Conservation (phyloP, 495 filamentous ascomycete genomes). For the Stereocaulon alpinum region DNA sequence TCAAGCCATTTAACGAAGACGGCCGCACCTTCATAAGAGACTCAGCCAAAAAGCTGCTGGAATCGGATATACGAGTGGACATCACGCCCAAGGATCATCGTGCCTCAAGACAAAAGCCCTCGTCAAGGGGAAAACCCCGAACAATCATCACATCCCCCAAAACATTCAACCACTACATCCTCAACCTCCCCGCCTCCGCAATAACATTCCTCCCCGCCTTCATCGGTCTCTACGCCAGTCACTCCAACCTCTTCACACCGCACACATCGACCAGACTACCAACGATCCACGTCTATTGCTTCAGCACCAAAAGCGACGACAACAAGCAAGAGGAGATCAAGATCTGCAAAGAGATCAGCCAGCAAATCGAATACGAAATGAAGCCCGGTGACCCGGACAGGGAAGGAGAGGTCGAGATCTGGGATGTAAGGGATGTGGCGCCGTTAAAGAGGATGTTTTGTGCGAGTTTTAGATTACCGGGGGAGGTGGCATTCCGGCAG, state of each 20-base stretch:
- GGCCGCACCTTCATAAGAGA: slow-evolving; percentile 68
- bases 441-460: slow-evolving; percentile 96
- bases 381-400: slow-evolving; percentile 44
- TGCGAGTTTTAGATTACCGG: slow-evolving; percentile 76
- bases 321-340: slow-evolving; percentile 50
- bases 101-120: slow-evolving; percentile 27
- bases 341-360: slow-evolving; percentile 59
- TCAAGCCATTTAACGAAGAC: slow-evolving; percentile 69
- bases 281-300: slow-evolving; percentile 86
- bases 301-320: slow-evolving; percentile 64
- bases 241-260: slow-evolving; percentile 54
- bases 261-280: slow-evolving; percentile 51
- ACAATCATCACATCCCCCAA: slow-evolving; percentile 45
- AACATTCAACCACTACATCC: slow-evolving; percentile 81
- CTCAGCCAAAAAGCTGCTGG: slow-evolving; percentile 52
- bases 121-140: slow-evolving; percentile 26
- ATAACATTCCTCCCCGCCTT: slow-evolving; percentile 79
- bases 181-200: slow-evolving; percentile 90
- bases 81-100: slow-evolving; percentile 25
- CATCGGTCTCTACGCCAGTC: slow-evolving; percentile 64
- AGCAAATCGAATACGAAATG: slow-evolving; percentile 51
- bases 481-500: slow-evolving; percentile 61
- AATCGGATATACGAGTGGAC: slow-evolving; percentile 36
- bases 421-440: slow-evolving; percentile 78
- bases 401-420: slow-evolving; percentile 51